Base-by-base conservation (phyloP, 306 rosid species). In the Mimosa bimucronata region DNA sequence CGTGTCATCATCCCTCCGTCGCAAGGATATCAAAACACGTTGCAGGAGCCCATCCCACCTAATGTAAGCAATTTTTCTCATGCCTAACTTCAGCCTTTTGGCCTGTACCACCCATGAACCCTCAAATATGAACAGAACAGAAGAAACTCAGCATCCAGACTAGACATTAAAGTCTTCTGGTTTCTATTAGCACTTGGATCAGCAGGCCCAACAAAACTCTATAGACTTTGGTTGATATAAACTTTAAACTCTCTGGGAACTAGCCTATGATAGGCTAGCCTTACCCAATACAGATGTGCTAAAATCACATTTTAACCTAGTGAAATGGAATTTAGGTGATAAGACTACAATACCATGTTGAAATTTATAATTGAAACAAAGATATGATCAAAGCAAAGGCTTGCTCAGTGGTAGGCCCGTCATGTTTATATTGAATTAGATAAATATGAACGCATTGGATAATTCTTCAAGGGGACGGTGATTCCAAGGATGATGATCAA, bases 41-140 rank as follows among this genome's bases (percentile, higher is more conserved):
- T 95, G 66, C 97, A 94, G 78, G 95, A 94, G 82, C 97, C 97
- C 16, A 69, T 94, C 71, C 98, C 98, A 53, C 97, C 98, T 19
- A 87, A 94, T 80, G 98, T 94, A 90, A 71, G 76, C 84, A 34
- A 25, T 52, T 79, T 76, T 34, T 72, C 41, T 64, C 53, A 70
- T 73, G 4, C 74, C 73, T 76, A 9, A 57, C 30, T 57, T n/a
- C n/a, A n/a, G n/a, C n/a, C n/a, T n/a, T n/a, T n/a, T n/a, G n/a
- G n/a, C n/a, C n/a, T n/a, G n/a, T n/a, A n/a, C n/a, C n/a, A n/a
- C n/a, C 60, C 60, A 53, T 19, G 0, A n/a, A 53, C 23, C n/a
- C n/a, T 21, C 26, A 19, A 53, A 53, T 7, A 11, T 53, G 26
- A 53, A 53, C 60, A n/a, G 60, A 53, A 8, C 25, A 6, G 23